Base-by-base conservation (phyloP, 805 yeast species). In the Kuraishia hungarica region DNA sequence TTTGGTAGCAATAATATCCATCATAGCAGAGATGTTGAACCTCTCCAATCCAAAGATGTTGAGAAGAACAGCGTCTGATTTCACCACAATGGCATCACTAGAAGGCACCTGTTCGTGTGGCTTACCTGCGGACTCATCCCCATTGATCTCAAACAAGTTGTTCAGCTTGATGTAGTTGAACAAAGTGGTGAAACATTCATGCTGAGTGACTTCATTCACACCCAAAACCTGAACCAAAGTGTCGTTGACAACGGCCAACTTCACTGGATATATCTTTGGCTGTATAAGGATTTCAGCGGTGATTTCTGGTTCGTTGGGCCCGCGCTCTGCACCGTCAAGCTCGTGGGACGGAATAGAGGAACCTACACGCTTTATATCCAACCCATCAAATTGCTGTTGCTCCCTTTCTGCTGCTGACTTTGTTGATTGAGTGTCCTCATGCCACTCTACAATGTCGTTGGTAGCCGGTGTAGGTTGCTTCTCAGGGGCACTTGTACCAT, bases 361-460 rank as follows among this genome's bases (percentile, higher is more conserved):
- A 2, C 98, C 98, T 19, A 79, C 73, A 63, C 99, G 82, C 64
- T 87, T 87, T 55, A 94, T 81, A 65, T 92, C 97, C 55, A 94
- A 71, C 1, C 96, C 97, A 68, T 94, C 98, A 67, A 93, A 93
- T 54, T 83, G 74, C 56, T 67, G 70, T 52, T 66, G 60, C 56
- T 63, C 61, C 52, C 69, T 63, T 59, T 70, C 69, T 13, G 59
- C 52, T 50, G 68, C 68, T 52, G 66, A 61, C 55, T 62, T 54
- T 23, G 59, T 58, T 20, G 63, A 59, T 39, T 66, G 68, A 13
- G 69, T 60, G 56, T 84, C 86, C 60, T 86, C 92, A 68, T 91
- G 92, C 99, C 99, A 94, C 69, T 94, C 97, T 50, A 93, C 82
- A 15, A 87, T 71, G 62, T 78, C 72, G 52, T 68, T 64, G 3